Conservation (phyloP, 2,329 filamentous ascomycete species). For the Coleophoma crateriformis region DNA sequence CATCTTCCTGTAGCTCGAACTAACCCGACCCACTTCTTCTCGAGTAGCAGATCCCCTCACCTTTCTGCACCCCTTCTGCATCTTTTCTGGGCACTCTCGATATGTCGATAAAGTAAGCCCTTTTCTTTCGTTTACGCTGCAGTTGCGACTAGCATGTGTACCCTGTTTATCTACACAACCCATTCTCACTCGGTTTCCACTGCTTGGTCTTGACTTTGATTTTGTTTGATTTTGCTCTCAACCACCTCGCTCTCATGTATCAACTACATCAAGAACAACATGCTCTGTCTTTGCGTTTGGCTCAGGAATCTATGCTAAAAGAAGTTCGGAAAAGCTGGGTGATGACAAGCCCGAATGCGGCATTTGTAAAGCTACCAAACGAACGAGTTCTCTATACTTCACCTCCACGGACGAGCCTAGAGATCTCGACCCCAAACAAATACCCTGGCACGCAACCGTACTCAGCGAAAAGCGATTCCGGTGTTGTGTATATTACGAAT, state of each 20-base stretch:
- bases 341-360: conserved; percentile 71
- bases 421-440: conserved; percentile 59
- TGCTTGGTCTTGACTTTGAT: neutral
- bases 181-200: conserved; percentile 5
- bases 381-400: conserved; percentile 80
- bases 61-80: conserved; percentile 6
- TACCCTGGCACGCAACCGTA: conserved; percentile 59
- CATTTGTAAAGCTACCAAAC: conserved; percentile 79
- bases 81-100: conserved; percentile 21
- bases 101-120: conserved; percentile 50
- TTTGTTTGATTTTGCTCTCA: conserved; percentile 4
- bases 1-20: neutral
- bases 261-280: conserved; percentile 25
- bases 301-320: conserved; percentile 20
- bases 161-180: conserved; percentile 10
- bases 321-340: conserved; percentile 63
- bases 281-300: conserved; percentile 19
- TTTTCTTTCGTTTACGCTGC: conserved; percentile 13
- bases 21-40: conserved; percentile 1
- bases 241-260: conserved; percentile 17
- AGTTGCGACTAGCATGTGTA: neutral
- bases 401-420: conserved; percentile 71
- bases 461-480: conserved; percentile 67
- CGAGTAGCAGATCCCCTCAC: conserved; percentile 1
- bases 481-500: conserved; percentile 77